Evolutionary conservation across 495 filamentous ascomycete species (phyloP).

Genomic region (Tuber melanosporum): DNA sequence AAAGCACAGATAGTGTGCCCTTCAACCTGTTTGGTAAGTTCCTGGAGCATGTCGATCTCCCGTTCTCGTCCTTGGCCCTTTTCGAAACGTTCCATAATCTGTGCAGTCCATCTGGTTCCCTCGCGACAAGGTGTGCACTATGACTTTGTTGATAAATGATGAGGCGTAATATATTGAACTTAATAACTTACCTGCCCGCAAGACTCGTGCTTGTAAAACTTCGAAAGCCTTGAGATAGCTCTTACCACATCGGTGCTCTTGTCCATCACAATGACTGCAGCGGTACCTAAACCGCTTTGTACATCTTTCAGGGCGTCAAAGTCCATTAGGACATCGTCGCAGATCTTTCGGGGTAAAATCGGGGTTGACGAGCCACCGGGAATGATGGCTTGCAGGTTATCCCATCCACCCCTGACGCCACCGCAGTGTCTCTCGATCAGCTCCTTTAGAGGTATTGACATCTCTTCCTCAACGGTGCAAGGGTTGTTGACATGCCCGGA

Average conservation of each 20-base stretch:
- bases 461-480: slow-evolving; percentile 95
- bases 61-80: slow-evolving; percentile 76
- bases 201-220: slow-evolving; percentile 97
- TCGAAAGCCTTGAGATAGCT: slow-evolving; percentile 81
- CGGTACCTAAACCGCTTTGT: slow-evolving; percentile 94
- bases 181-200: slow-evolving; percentile 63
- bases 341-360: slow-evolving; percentile 77
- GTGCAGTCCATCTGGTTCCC: slow-evolving; percentile 94
- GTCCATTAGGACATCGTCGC: slow-evolving; percentile 95
- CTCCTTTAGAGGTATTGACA: slow-evolving; percentile 89
- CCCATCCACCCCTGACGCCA: slow-evolving; percentile 93
- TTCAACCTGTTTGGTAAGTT: slow-evolving; percentile 98
- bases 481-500: slow-evolving; percentile 99
- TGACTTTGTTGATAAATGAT: neutral
- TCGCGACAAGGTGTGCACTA: slow-evolving; percentile 92
- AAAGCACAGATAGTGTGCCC: slow-evolving; percentile 97
- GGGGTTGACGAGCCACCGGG: slow-evolving; percentile 95
- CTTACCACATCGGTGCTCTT: slow-evolving; percentile 93
- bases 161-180: neutral
- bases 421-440: slow-evolving; percentile 97
- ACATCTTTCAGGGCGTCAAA: slow-evolving; percentile 97
- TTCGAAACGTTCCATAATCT: slow-evolving; percentile 96
- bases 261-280: slow-evolving; percentile 98
- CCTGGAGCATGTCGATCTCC: slow-evolving; percentile 99
- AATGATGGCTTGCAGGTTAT: slow-evolving; percentile 91